Conservation (phyloP, 176 grass and related monocot species). For the Triticum turgidum region DNA sequence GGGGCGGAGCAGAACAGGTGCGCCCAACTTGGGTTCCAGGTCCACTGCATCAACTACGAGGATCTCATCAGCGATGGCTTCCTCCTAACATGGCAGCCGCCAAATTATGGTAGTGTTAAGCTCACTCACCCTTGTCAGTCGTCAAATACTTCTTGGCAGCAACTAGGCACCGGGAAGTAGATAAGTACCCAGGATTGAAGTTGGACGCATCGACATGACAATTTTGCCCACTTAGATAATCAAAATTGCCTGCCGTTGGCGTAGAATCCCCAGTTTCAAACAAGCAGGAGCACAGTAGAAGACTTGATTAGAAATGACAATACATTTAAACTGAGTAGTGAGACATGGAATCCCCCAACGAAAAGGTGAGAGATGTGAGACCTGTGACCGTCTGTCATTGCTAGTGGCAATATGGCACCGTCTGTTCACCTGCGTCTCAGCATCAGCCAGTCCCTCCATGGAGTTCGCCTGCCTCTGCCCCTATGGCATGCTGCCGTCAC, state of each 20-base stretch:
- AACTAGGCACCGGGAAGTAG: no score
- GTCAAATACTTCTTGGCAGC: no score
- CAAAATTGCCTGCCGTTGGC: neutral
- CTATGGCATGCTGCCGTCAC: no score
- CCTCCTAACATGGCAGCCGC: constrained; percentile 12
- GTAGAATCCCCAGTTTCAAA: neutral
- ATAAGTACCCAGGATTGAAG: neutral
- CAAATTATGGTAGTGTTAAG: neutral
- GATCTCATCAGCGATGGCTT: constrained; percentile 28
- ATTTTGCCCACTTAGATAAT: neutral
- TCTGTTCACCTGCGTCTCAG: no score
- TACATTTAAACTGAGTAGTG: neutral
- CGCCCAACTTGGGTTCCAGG: neutral
- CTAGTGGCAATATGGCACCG: neutral
- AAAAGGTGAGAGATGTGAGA: neutral
- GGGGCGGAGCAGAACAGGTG: neutral
- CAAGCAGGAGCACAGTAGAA: neutral
- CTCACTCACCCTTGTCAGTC: neutral
- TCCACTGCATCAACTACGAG: neutral
- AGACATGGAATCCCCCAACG: neutral
- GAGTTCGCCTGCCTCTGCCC: constrained; percentile 34
- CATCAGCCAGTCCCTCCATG: neutral
- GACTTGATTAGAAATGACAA: no score
- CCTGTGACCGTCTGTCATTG: neutral
- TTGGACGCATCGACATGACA: neutral